These are phyloP conservation scores for Solanum etuberosum DNA, from an alignment of 257 asterid species.

Conservation along the genomic window DNA sequence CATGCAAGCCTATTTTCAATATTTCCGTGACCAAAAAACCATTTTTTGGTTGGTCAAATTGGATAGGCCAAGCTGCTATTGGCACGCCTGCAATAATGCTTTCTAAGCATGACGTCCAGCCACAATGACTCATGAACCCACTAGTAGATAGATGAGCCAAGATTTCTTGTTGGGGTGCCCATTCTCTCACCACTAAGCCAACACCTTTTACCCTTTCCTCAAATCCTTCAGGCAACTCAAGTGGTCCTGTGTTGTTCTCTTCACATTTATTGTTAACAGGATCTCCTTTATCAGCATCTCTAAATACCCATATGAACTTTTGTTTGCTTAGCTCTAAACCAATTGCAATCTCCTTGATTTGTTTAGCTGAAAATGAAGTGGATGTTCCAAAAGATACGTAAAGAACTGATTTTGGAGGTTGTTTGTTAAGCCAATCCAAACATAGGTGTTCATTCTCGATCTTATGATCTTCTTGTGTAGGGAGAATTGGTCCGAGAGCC, in stretches of 20 bases:
- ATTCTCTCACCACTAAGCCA: slow-evolving; percentile 1
- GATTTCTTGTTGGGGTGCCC: slow-evolving; percentile 3
- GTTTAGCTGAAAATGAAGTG: slow-evolving; percentile 11
- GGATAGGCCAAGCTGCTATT: too few species aligned
- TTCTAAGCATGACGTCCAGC: background rate
- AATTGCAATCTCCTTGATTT: slow-evolving; percentile 18
- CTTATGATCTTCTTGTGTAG: background rate
- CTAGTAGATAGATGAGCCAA: background rate
- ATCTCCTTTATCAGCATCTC: background rate
- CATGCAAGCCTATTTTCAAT: background rate
- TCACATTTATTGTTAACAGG: background rate
- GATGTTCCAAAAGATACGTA: slow-evolving; percentile 39
- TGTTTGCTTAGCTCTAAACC: slow-evolving; percentile 30
- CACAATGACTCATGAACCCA: background rate
- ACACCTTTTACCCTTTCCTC: background rate
- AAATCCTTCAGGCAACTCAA: slow-evolving; percentile 1
- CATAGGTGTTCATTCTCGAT: slow-evolving; percentile 1
- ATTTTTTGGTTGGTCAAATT: background rate
- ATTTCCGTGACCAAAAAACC: background rate
- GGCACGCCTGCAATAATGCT: background rate
- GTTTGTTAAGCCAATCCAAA: slow-evolving; percentile 42
- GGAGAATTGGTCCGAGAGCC: slow-evolving; percentile 45
- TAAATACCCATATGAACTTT: background rate
- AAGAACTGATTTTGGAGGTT: slow-evolving; percentile 19
- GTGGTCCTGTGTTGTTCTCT: background rate